Percentiles rank a stretch among this genome's conserved stretches.
These are phyloP conservation scores for Bacidia rubella DNA, from an alignment of 495 filamentous ascomycete species.

Conservation along the genomic window DNA sequence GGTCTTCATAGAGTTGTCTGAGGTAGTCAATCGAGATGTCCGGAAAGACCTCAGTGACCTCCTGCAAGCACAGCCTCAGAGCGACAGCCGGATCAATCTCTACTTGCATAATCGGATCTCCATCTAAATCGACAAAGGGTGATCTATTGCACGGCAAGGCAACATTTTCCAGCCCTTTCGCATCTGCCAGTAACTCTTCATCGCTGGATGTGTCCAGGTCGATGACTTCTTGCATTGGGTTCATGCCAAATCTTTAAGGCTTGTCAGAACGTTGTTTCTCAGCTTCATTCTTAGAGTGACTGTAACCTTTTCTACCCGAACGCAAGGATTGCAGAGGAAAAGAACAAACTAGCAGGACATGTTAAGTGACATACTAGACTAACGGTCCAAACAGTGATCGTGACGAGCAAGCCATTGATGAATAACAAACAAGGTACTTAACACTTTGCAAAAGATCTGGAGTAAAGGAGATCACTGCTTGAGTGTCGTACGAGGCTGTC, in stretches of 20 bases:
- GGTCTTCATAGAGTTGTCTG: conserved; percentile 24
- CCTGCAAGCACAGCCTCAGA: not conserved
- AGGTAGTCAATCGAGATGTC: conserved; percentile 35
- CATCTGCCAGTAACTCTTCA: not conserved
- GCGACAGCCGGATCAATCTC: not conserved
- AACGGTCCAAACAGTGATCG: not conserved
- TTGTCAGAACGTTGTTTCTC: too few species aligned
- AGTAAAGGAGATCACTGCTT: not conserved
- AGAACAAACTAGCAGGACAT: not conserved
- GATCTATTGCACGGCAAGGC: too few species aligned
- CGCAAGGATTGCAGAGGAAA: too few species aligned
- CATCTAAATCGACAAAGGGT: too few species aligned
- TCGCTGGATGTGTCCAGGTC: conserved; percentile 11
- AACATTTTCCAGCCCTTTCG: not conserved
- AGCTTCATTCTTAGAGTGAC: too few species aligned
- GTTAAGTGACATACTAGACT: not conserved
- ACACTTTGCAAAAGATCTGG: not conserved
- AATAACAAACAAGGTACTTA: too few species aligned
- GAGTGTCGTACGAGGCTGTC: not conserved
- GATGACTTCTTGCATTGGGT: conserved; percentile 2
- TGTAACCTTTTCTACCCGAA: too few species aligned
- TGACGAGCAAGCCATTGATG: not conserved
- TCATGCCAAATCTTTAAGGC: too few species aligned
- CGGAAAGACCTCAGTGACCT: conserved; percentile 35
- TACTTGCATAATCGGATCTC: too few species aligned